Evolutionary conservation across 2,329 filamentous ascomycete species (phyloP).

Genomic region (Pseudogymnoascus sp.): DNA sequence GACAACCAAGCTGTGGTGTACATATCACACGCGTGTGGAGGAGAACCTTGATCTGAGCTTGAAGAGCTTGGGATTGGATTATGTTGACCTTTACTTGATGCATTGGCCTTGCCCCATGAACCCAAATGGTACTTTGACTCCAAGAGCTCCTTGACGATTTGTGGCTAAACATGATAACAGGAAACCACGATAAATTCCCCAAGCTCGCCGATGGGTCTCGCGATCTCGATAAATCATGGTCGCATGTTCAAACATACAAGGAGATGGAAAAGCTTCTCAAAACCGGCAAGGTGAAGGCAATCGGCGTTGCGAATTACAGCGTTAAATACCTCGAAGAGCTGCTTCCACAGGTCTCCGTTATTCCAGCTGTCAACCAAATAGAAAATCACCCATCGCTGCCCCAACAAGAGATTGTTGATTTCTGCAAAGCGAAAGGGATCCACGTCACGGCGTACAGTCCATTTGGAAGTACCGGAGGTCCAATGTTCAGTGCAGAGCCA

Average conservation of each 20-base stretch:
- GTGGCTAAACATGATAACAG: constrained; percentile 8
- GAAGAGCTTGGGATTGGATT: constrained; percentile 37
- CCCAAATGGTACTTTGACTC: constrained; percentile 41
- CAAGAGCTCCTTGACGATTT: not conserved
- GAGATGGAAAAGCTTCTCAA: constrained; percentile 40
- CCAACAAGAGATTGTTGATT: constrained; percentile 43
- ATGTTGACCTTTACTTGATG: constrained; percentile 45
- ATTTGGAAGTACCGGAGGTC: constrained; percentile 29
- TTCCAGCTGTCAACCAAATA: constrained; percentile 51
- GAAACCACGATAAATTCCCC: constrained; percentile 14
- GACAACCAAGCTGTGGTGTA: constrained; percentile 33
- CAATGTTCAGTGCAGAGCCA: constrained; percentile 50
- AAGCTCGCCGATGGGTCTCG: constrained; percentile 16
- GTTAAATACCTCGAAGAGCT: constrained; percentile 29
- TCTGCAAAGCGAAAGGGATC: constrained; percentile 41
- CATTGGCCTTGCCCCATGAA: constrained; percentile 58
- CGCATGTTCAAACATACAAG: constrained; percentile 34
- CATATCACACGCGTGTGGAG: constrained; percentile 30
- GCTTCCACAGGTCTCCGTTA: constrained; percentile 34
- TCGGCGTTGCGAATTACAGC: constrained; percentile 38
- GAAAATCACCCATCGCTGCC: constrained; percentile 51
- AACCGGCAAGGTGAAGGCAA: constrained; percentile 37
- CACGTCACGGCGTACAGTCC: constrained; percentile 44
- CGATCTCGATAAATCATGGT: constrained; percentile 21
- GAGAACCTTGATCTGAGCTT: constrained; percentile 25